Percentiles rank a stretch among this genome's conserved stretches.
These are phyloP conservation scores for Hanseniaspora gamundiae DNA, from an alignment of 1,139 yeast species.

Conservation along the genomic window DNA sequence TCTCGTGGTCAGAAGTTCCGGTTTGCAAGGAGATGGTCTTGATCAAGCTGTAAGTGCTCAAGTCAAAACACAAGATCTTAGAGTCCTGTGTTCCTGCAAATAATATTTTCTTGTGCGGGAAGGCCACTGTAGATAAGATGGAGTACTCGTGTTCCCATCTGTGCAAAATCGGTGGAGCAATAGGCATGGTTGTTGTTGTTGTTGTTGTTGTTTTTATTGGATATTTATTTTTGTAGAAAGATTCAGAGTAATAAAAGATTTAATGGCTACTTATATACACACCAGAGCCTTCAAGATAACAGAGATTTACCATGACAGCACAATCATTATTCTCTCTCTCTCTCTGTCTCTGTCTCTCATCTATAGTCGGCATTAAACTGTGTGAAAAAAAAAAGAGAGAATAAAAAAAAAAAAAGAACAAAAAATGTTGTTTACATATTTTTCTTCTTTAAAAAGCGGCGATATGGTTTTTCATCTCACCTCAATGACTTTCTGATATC, in stretches of 20 bases:
- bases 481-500: too few relatives aligned
- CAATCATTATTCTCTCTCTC: too few relatives aligned
- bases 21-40: constrained; percentile 11
- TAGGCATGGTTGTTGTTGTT: neutral
- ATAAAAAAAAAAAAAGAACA: neutral
- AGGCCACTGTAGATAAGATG: constrained; percentile 65
- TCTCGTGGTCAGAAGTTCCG: neutral
- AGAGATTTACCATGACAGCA: too few relatives aligned
- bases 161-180: constrained; percentile 36
- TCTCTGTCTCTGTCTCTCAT: too few relatives aligned
- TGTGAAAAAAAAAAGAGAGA: neutral
- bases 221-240: neutral
- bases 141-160: constrained; percentile 67
- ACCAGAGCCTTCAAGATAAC: too few relatives aligned
- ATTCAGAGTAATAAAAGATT: too few relatives aligned
- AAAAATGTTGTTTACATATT: neutral
- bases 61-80: constrained; percentile 60
- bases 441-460: too few relatives aligned
- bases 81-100: constrained; percentile 94
- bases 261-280: too few relatives aligned
- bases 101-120: constrained; percentile 43
- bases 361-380: neutral
- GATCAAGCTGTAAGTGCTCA: constrained; percentile 42
- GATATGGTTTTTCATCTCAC: too few relatives aligned
- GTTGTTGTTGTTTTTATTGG: neutral